These are phyloP conservation scores for Xylaria sp. DNA, from an alignment of 2,329 filamentous ascomycete species.

Conservation along the genomic window DNA sequence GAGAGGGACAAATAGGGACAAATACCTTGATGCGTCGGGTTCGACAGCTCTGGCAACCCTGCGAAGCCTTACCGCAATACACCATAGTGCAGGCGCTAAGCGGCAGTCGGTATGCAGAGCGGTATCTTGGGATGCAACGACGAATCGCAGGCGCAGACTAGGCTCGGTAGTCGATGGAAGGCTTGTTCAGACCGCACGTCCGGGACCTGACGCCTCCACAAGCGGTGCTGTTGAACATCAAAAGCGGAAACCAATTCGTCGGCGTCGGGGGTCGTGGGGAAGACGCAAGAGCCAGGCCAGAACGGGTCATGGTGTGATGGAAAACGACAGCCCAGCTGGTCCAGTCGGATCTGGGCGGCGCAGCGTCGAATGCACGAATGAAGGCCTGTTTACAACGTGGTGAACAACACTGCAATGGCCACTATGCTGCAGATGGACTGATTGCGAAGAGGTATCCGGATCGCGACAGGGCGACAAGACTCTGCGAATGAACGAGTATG, in stretches of 20 bases:
- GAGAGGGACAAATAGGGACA: constrained; percentile 30
- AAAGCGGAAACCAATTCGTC: constrained; percentile 49
- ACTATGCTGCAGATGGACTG: not conserved
- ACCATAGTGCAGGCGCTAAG: constrained; percentile 56
- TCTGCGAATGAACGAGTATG: not conserved
- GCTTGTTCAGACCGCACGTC: constrained; percentile 40
- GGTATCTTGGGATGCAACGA: constrained; percentile 39
- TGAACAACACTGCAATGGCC: not conserved
- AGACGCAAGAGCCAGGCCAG: constrained; percentile 33
- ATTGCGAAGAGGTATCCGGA: not conserved
- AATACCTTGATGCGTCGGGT: constrained; percentile 65
- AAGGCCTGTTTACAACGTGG: not conserved
- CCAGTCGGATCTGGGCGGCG: not conserved
- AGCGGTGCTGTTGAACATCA: constrained; percentile 42
- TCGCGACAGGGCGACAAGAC: not conserved
- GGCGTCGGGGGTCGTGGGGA: constrained; percentile 43
- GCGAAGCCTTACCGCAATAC: constrained; percentile 66
- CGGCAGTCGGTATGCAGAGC: constrained; percentile 33
- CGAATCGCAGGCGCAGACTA: constrained; percentile 40
- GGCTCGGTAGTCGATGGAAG: constrained; percentile 19
- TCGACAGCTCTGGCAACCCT: constrained; percentile 65
- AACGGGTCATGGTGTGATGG: constrained; percentile 38
- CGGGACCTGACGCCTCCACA: constrained; percentile 40
- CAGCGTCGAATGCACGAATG: not conserved
- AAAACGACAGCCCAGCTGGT: constrained; percentile 8